phyloP scores from a whole-genome alignment of 2,329 filamentous ascomycete genomes.

The Neonectria sp. region DNA sequence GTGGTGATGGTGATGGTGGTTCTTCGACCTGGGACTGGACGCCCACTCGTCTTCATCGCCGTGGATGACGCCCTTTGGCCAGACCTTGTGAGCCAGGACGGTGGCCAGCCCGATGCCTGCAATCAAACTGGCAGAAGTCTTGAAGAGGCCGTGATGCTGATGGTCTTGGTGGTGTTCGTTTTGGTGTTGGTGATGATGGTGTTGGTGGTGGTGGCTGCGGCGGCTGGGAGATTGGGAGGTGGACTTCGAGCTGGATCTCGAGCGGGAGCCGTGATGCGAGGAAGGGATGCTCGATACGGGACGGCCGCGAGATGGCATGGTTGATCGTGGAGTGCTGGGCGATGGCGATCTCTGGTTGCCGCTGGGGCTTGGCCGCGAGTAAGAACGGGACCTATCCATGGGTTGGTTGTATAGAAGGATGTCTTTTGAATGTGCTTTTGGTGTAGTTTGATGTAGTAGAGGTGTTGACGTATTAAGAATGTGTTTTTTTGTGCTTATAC shows the following conservation, averaged over 20 bases:
- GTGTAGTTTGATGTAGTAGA: not conserved
- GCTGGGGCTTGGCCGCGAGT: conserved; percentile 40
- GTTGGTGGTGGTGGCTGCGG: conserved; percentile 31
- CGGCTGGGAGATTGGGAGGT: conserved; percentile 41
- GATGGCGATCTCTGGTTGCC: conserved; percentile 29
- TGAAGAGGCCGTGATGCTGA: conserved; percentile 47
- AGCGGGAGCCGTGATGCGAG: conserved; percentile 29
- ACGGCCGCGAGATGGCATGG: conserved; percentile 36
- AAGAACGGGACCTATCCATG: conserved; percentile 35
- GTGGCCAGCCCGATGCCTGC: conserved; percentile 55
- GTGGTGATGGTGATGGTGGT: conserved; percentile 31
- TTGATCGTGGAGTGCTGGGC: conserved; percentile 30
- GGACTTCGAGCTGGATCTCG: conserved; percentile 43
- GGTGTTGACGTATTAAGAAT: not conserved
- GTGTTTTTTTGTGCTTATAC: not conserved
- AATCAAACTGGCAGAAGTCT: conserved; percentile 51
- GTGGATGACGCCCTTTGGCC: conserved; percentile 51
- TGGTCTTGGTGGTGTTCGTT: conserved; percentile 31
- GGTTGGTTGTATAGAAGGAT: not conserved
- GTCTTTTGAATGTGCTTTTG: not conserved
- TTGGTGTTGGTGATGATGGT: conserved; percentile 27
- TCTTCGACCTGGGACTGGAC: conserved; percentile 18
- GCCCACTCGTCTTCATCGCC: conserved; percentile 52
- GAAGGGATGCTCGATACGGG: conserved; percentile 24
- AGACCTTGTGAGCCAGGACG: conserved; percentile 53